phyloP scores from a whole-genome alignment of 768 basidiomycete species.

The Kwoniella shandongensis region DNA sequence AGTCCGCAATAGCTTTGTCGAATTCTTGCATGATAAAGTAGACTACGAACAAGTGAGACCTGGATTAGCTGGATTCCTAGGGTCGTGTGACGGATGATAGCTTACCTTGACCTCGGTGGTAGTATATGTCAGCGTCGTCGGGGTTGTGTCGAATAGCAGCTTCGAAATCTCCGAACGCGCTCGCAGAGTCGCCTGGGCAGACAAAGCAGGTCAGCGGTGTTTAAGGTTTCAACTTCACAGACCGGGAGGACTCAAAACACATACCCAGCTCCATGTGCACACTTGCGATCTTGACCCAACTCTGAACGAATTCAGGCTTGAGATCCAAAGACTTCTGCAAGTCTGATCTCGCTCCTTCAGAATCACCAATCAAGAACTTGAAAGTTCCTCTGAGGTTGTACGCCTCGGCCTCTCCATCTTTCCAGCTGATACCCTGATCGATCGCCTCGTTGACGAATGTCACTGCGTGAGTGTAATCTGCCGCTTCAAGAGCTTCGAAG shows the following conservation, averaged over 20 bases:
- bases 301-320: constrained; percentile 70
- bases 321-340: constrained; percentile 73
- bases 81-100: too few species aligned
- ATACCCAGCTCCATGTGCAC: constrained; percentile 94
- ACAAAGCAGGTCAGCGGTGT: neutral
- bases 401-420: constrained; percentile 71
- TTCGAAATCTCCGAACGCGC: constrained; percentile 88
- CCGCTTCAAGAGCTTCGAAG: constrained; percentile 76
- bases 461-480: constrained; percentile 78
- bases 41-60: constrained; percentile 58
- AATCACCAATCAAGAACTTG: constrained; percentile 91
- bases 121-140: constrained; percentile 91
- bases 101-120: constrained; percentile 94
- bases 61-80: too few species aligned
- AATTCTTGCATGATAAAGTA: constrained; percentile 94
- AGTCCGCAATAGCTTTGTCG: constrained; percentile 79
- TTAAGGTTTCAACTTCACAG: neutral
- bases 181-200: constrained; percentile 61
- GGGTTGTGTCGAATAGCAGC: constrained; percentile 78
- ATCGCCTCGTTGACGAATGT: constrained; percentile 79
- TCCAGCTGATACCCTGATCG: constrained; percentile 76
- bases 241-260: constrained; percentile 9
- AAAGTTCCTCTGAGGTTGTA: constrained; percentile 92
- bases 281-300: constrained; percentile 91
- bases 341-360: constrained; percentile 77